These are phyloP conservation scores for Dioscorea alata DNA, from an alignment of 106 monocot species.

Conservation along the genomic window DNA sequence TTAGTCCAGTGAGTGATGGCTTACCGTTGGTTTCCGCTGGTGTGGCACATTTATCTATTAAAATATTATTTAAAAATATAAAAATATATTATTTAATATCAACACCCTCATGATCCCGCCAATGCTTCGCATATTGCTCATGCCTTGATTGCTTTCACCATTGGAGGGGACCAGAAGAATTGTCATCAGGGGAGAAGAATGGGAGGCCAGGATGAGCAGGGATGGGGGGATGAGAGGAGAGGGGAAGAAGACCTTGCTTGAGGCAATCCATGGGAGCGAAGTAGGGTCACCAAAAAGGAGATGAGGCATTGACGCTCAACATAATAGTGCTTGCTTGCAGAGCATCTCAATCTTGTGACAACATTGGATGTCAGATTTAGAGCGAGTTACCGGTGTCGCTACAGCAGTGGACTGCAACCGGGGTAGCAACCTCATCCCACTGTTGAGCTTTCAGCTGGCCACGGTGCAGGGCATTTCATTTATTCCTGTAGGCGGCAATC, in stretches of 20 bases:
- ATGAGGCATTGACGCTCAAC: neutral
- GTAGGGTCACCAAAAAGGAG: constrained; percentile 7
- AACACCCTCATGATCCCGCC: neutral
- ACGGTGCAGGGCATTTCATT: neutral
- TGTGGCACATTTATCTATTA: too few species aligned
- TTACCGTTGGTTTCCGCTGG: too few species aligned
- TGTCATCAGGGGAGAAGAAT: too few species aligned
- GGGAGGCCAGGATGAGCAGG: neutral
- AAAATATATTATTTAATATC: too few species aligned
- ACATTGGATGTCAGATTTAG: constrained; percentile 7
- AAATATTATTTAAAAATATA: too few species aligned
- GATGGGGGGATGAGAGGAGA: constrained; percentile 1
- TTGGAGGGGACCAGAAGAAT: neutral
- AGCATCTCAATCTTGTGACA: constrained; percentile 11
- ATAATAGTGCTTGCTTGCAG: constrained; percentile 4
- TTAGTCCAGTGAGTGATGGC: too few species aligned
- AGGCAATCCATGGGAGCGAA: constrained; percentile 18
- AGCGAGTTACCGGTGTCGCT: neutral
- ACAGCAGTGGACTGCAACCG: neutral
- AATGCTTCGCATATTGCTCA: neutral
- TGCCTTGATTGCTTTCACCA: neutral
- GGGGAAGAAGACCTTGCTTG: constrained; percentile 7
- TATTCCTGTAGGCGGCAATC: neutral
- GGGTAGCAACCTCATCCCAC: constrained; percentile 1
- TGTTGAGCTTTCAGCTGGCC: constrained; percentile 1